Percentiles rank a stretch among this genome's conserved stretches.
Evolutionary conservation across 2,329 filamentous ascomycete species (phyloP).

Genomic region (Talaromyces sp.): DNA sequence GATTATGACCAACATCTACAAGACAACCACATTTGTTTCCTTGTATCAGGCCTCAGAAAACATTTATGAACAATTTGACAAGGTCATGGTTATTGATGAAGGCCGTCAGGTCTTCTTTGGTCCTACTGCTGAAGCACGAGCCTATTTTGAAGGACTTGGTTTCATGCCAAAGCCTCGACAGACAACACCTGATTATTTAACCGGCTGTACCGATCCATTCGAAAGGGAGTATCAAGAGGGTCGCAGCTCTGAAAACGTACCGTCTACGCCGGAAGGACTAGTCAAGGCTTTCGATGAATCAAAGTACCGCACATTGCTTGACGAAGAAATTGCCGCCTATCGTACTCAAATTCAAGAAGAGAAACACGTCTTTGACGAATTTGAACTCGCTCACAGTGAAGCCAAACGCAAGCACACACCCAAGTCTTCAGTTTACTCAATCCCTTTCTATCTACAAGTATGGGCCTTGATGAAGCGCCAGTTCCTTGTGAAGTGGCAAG

Average conservation of each 20-base stretch:
- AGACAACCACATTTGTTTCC: constrained; percentile 79
- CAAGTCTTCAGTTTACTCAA: constrained; percentile 73
- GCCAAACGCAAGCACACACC: constrained; percentile 64
- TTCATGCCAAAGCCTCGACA: constrained; percentile 72
- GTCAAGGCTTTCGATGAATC: constrained; percentile 69
- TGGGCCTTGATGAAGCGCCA: constrained; percentile 82
- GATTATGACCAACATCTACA: constrained; percentile 78
- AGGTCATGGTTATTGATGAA: constrained; percentile 75
- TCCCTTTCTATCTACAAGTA: constrained; percentile 78
- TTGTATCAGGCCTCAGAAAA: constrained; percentile 83
- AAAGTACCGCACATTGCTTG: constrained; percentile 53
- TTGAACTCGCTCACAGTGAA: constrained; percentile 52
- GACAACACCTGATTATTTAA: constrained; percentile 78
- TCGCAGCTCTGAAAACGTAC: constrained; percentile 62
- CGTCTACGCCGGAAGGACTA: constrained; percentile 64
- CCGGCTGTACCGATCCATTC: constrained; percentile 78
- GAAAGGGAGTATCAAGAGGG: constrained; percentile 73
- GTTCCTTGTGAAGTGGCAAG: constrained; percentile 81
- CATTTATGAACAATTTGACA: constrained; percentile 77
- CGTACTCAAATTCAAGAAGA: constrained; percentile 62
- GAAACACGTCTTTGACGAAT: constrained; percentile 65
- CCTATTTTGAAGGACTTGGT: constrained; percentile 73
- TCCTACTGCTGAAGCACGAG: constrained; percentile 61
- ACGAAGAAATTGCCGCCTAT: constrained; percentile 67
- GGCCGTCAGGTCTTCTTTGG: constrained; percentile 76